Conservation (phyloP, 495 filamentous ascomycete genomes). For the Podospora didyma region DNA sequence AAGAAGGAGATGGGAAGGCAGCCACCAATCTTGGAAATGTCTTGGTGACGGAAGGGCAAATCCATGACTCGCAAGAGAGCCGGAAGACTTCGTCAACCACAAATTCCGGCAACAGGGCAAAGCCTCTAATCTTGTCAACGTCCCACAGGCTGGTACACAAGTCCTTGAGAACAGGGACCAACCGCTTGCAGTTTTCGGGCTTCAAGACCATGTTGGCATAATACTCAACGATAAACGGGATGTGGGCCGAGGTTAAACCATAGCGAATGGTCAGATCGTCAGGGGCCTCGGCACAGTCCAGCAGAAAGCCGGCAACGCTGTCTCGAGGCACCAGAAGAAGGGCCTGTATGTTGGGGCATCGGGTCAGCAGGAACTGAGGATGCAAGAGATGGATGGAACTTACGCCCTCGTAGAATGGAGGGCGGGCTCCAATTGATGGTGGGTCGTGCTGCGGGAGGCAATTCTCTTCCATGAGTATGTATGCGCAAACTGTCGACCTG, state of each 20-base stretch:
- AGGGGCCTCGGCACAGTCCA: not conserved
- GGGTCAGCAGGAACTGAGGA: no score
- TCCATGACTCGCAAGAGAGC: constrained; percentile 8
- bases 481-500: constrained; percentile 5
- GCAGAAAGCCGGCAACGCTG: constrained; percentile 18
- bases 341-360: not conserved
- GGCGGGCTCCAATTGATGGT: no score
- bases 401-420: no score
- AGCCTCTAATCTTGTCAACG: constrained; percentile 5
- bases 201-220: not conserved
- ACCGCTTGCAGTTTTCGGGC: not conserved
- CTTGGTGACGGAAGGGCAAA: constrained; percentile 13
- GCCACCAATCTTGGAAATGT: constrained; percentile 2
- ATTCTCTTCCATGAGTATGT: constrained; percentile 8
- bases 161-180: constrained; percentile 11
- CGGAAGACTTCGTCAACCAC: constrained; percentile 7
- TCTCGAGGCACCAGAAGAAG: constrained; percentile 19
- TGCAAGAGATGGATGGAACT: not conserved
- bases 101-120: constrained; percentile 2
- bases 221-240: not conserved
- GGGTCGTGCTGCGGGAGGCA: not conserved
- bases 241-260: no score
- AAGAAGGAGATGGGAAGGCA: constrained; percentile 8
- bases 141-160: constrained; percentile 11
- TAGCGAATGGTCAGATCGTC: no score